phyloP scores from a whole-genome alignment of 2,329 filamentous ascomycete genomes.

The Pseudogymnoascus sp. region DNA sequence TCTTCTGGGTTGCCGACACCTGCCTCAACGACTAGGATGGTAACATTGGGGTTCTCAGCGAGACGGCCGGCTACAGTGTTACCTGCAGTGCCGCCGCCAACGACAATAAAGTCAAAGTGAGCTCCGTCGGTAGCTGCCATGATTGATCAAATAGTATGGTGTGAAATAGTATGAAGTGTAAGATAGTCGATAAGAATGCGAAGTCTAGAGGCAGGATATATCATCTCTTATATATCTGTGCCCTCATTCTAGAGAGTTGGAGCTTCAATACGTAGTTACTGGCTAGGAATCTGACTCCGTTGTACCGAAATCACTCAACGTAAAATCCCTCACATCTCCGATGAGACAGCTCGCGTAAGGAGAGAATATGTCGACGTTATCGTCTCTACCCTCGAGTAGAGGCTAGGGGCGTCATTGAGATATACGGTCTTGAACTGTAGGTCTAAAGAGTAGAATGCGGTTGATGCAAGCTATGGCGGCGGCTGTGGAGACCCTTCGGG shows the following conservation, averaged over 20 bases:
- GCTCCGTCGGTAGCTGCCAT: not conserved
- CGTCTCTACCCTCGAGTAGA: not conserved
- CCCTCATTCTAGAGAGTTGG: not conserved
- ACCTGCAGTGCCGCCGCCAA: constrained; percentile 40
- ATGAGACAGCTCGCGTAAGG: not conserved
- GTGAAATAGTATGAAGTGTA: no score
- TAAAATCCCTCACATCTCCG: no score
- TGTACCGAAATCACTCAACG: not conserved
- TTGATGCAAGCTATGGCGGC: no score
- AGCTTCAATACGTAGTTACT: not conserved
- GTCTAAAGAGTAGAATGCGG: no score
- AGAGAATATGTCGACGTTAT: not conserved
- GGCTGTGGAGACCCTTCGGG: no score
- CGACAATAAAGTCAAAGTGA: constrained; percentile 37
- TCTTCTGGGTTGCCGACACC: constrained; percentile 41
- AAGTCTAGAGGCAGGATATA: no score
- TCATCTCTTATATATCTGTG: not conserved
- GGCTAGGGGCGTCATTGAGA: not conserved
- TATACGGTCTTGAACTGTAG: no score
- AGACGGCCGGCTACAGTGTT: constrained; percentile 44
- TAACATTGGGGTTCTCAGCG: constrained; percentile 42
- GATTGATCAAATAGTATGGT: not conserved
- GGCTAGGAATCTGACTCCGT: not conserved
- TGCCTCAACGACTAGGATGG: constrained; percentile 42
- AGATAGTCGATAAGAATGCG: no score